Conservation (phyloP, 2,329 filamentous ascomycete species). For the Pseudodiploospora longispora region DNA sequence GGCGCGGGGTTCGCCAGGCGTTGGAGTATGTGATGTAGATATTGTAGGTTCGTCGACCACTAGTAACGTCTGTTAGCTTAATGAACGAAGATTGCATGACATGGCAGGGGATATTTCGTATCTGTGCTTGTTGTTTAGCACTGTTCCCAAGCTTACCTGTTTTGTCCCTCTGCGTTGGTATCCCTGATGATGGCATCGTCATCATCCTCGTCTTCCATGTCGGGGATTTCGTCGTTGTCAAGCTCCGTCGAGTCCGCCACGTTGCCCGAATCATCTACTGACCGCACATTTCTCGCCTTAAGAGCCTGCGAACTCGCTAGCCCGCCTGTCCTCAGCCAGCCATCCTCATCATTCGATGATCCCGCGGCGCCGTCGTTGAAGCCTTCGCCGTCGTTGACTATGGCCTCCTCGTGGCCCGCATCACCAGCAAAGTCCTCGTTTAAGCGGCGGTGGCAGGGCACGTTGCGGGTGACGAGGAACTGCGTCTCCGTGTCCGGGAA, state of each 20-base stretch:
- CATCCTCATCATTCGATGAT: constrained; percentile 63
- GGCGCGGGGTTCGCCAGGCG: constrained; percentile 90
- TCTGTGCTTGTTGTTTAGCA: background rate
- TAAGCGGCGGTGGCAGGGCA: constrained; percentile 85
- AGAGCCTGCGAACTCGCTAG: constrained; percentile 67
- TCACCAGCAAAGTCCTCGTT: constrained; percentile 90
- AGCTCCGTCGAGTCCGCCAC: constrained; percentile 65
- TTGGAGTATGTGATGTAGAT: constrained; percentile 98
- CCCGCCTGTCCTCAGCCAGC: constrained; percentile 85
- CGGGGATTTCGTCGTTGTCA: constrained; percentile 78
- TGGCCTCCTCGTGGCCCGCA: constrained; percentile 75
- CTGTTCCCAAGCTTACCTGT: constrained; percentile 28
- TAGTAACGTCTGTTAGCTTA: constrained; percentile 25
- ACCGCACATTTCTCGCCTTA: constrained; percentile 72
- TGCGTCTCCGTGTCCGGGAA: constrained; percentile 61
- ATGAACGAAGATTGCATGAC: background rate
- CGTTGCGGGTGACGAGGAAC: constrained; percentile 88
- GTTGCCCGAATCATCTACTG: constrained; percentile 83
- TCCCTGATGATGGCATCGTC: constrained; percentile 94
- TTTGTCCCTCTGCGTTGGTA: constrained; percentile 39
- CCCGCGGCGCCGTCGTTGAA: constrained; percentile 39
- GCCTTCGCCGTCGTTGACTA: constrained; percentile 72
- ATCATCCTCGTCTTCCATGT: constrained; percentile 98
- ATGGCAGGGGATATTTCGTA: background rate
- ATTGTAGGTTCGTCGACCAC: constrained; percentile 84